These are phyloP conservation scores for Byssothecium circinans DNA, from an alignment of 2,329 filamentous ascomycete genomes.

Conservation along the genomic window DNA sequence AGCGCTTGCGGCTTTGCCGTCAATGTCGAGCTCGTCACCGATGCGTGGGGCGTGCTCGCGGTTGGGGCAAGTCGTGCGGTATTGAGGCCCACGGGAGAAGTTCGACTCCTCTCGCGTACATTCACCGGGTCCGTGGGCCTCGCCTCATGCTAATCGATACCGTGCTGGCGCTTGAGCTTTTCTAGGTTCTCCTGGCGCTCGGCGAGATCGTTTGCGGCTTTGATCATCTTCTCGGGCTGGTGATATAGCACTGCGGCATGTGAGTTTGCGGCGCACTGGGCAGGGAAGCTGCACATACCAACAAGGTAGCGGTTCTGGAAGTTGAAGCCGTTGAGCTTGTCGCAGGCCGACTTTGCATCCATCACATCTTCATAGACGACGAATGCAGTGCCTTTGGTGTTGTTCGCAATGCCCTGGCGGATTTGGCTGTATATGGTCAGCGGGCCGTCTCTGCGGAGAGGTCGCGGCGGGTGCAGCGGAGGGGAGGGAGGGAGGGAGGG, in stretches of 20 bases:
- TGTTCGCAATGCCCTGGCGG: slow-evolving; percentile 93
- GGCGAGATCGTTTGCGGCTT: slow-evolving; percentile 90
- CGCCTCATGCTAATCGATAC: slow-evolving; percentile 77
- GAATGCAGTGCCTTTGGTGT: slow-evolving; percentile 97
- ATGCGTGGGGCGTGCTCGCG: slow-evolving; percentile 26
- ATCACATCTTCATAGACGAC: slow-evolving; percentile 99
- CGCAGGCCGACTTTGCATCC: slow-evolving; percentile 98
- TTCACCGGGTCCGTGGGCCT: slow-evolving; percentile 52
- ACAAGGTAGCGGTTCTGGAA: slow-evolving; percentile 99
- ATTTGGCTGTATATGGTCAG: slow-evolving; percentile 72
- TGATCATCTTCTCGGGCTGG: slow-evolving; percentile 76
- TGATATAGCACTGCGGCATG: slow-evolving; percentile 66
- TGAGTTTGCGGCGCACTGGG: slow-evolving; percentile 5
- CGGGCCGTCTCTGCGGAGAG: slow-evolving; percentile 4
- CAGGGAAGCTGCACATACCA: slow-evolving; percentile 60
- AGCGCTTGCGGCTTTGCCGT: slow-evolving; percentile 25
- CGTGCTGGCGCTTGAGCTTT: slow-evolving; percentile 95
- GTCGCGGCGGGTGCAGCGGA: slow-evolving; percentile 14
- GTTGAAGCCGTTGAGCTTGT: slow-evolving; percentile 99
- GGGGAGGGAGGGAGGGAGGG: slow-evolving; percentile 37
- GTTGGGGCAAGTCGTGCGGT: slow-evolving; percentile 31
- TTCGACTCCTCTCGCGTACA: slow-evolving; percentile 32
- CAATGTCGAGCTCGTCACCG: slow-evolving; percentile 28
- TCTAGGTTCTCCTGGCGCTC: slow-evolving; percentile 96
- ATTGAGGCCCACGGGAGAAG: slow-evolving; percentile 42